Evolutionary conservation across 306 rosid species (phyloP).

Genomic region (Dryas alaskensis): DNA sequence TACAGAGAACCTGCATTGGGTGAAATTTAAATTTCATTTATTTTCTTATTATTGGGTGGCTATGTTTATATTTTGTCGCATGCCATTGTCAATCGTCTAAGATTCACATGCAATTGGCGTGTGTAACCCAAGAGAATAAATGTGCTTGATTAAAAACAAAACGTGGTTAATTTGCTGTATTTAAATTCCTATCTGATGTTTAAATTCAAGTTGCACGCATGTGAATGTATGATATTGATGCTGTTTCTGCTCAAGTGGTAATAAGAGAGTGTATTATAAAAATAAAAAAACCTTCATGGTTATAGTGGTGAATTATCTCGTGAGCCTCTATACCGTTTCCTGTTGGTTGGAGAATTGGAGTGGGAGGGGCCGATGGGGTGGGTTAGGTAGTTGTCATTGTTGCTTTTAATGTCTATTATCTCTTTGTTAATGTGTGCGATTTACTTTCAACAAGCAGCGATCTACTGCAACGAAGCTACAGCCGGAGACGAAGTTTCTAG

Average conservation of each 20-base stretch:
- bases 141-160: neutral
- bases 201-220: neutral
- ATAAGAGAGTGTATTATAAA: neutral
- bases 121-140: neutral
- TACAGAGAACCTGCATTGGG: neutral
- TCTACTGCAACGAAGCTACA: conserved; percentile 51
- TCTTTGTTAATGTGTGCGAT: neutral
- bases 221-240: conserved; percentile 1
- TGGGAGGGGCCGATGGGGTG: neutral
- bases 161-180: neutral
- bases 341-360: neutral
- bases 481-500: conserved; percentile 82
- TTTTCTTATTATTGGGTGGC: neutral
- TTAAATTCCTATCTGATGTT: neutral
- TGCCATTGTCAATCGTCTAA: neutral
- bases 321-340: neutral
- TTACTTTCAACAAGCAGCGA: conserved; percentile 46
- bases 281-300: neutral
- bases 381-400: neutral
- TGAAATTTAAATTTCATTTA: neutral
- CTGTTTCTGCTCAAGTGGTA: neutral
- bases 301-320: neutral
- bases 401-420: neutral
- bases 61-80: neutral
- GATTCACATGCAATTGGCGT: no score